These are phyloP conservation scores for Dictyophora rubrovolvata DNA, from an alignment of 768 basidiomycete species.

Conservation along the genomic window DNA sequence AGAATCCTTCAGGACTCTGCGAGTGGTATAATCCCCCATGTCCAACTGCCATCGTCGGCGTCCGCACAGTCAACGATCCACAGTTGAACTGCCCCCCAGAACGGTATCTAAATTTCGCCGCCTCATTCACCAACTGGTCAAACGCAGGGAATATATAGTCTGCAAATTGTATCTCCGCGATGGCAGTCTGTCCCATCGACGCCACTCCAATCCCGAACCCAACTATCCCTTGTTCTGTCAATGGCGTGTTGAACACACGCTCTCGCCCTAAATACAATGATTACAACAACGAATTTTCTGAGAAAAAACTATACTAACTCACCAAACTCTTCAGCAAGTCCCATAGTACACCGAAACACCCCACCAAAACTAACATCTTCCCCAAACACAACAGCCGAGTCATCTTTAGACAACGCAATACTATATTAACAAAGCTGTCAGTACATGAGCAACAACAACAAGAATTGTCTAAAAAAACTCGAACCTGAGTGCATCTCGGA, in stretches of 20 bases:
- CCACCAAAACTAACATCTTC: constrained; percentile 91
- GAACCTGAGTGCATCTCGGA: constrained; percentile 82
- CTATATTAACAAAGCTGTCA: too few relatives aligned
- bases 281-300: too few relatives aligned
- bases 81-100: constrained; percentile 77
- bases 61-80: constrained; percentile 74
- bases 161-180: constrained; percentile 81
- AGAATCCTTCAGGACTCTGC: constrained; percentile 91
- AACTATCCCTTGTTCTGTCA: constrained; percentile 89
- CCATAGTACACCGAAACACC: constrained; percentile 91
- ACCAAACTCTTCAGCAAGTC: constrained; percentile 91
- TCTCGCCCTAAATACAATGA: constrained; percentile 54
- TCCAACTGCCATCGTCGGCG: constrained; percentile 84
- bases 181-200: constrained; percentile 87
- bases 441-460: too few relatives aligned
- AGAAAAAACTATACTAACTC: constrained; percentile 15
- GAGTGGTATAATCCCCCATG: constrained; percentile 93
- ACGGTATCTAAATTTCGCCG: constrained; percentile 85
- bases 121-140: constrained; percentile 93
- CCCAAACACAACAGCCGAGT: constrained; percentile 82
- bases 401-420: constrained; percentile 76
- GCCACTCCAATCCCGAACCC: constrained; percentile 92
- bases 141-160: constrained; percentile 94
- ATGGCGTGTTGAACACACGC: constrained; percentile 90
- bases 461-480: too few relatives aligned